Evolutionary conservation across 495 filamentous ascomycete genomes (phyloP).

Genomic region (Penicillium alfredii): DNA sequence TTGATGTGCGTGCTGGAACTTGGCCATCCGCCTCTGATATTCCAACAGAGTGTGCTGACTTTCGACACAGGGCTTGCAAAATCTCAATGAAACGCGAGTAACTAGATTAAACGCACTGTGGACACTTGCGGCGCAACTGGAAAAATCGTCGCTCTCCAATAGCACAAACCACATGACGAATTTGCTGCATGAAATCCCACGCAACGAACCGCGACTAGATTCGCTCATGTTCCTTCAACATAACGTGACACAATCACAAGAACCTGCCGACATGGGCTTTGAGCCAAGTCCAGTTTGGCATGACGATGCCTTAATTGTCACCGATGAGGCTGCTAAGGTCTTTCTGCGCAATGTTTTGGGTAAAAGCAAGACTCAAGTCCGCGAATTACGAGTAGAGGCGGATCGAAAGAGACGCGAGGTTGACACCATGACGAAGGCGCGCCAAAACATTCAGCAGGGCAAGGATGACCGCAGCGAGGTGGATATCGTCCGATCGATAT

Average conservation of each 20-base stretch:
- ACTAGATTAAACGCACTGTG: constrained; percentile 78
- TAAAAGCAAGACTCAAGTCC: constrained; percentile 79
- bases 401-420: constrained; percentile 83
- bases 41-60: not conserved
- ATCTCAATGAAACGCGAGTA: constrained; percentile 83
- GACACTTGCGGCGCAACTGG: constrained; percentile 72
- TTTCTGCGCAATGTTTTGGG: constrained; percentile 86
- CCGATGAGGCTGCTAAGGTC: constrained; percentile 77
- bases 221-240: constrained; percentile 96
- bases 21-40: constrained; percentile 4
- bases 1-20: constrained; percentile 61
- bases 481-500: constrained; percentile 66
- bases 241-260: constrained; percentile 73
- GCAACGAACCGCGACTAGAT: constrained; percentile 83
- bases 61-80: constrained; percentile 60
- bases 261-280: constrained; percentile 77
- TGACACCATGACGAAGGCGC: constrained; percentile 61
- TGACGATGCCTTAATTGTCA: constrained; percentile 77
- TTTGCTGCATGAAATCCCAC: constrained; percentile 72
- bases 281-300: constrained; percentile 98
- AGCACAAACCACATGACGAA: constrained; percentile 64
- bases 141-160: constrained; percentile 62
- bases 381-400: constrained; percentile 69
- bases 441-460: constrained; percentile 70
- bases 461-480: constrained; percentile 82